A percentile compares a stretch with the other conserved stretches of the same genome.
These are phyloP conservation scores for Asterella californica DNA, from an alignment of 225 moss, liverwort and hornwort species.

Conservation along the genomic window DNA sequence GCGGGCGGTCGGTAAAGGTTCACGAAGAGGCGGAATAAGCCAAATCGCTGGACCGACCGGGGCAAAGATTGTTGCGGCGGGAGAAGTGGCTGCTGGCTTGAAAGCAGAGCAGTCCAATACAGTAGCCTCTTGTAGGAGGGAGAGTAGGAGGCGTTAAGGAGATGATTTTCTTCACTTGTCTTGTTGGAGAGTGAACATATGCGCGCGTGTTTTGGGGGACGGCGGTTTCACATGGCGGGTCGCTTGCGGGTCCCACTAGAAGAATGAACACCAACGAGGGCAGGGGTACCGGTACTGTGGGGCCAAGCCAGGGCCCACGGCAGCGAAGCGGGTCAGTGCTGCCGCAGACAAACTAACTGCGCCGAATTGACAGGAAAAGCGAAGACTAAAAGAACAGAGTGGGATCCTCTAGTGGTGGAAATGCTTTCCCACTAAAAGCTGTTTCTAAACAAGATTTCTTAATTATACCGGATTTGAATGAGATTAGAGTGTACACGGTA, in stretches of 20 bases:
- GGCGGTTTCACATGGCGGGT: slow-evolving; percentile 15
- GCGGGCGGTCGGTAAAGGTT: not conserved
- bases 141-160: not conserved
- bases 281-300: not conserved
- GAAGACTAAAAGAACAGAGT: no score
- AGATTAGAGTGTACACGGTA: no score
- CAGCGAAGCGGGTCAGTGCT: not conserved
- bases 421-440: not conserved
- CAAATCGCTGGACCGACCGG: not conserved
- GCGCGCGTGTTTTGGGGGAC: slow-evolving; percentile 13
- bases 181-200: not conserved
- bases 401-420: not conserved
- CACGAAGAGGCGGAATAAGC: not conserved
- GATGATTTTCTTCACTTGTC: not conserved
- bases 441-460: not conserved
- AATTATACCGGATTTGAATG: not conserved
- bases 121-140: not conserved
- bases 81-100: not conserved
- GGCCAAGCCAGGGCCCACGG: not conserved
- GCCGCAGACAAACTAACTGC: slow-evolving; percentile 14
- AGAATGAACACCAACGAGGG: not conserved
- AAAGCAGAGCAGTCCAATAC: not conserved
- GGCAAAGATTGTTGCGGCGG: not conserved
- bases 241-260: not conserved
- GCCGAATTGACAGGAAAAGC: slow-evolving; percentile 3